Evolutionary conservation across 768 basidiomycete species (phyloP).

Genomic region (Leccinum sublutescens): DNA sequence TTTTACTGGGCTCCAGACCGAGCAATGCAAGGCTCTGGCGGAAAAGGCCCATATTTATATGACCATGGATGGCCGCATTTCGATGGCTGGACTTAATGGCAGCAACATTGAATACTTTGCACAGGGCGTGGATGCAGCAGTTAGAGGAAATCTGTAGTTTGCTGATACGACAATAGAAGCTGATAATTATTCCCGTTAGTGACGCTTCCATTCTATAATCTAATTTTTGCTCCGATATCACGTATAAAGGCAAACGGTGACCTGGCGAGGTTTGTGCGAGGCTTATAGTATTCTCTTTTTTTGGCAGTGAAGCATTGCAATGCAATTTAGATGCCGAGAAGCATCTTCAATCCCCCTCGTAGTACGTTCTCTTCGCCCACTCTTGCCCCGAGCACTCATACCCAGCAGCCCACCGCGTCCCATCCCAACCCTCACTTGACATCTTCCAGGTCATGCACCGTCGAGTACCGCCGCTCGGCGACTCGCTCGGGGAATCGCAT

Average conservation of each 20-base stretch:
- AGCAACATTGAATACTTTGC: slow-evolving; percentile 90
- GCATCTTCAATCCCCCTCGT: slow-evolving; percentile 17
- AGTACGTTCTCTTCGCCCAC: slow-evolving; percentile 14
- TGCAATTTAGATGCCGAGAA: slow-evolving; percentile 23
- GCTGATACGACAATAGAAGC: slow-evolving; percentile 25
- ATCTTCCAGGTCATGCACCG: slow-evolving; percentile 18
- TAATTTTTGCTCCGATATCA: slow-evolving; percentile 11
- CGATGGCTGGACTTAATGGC: slow-evolving; percentile 88
- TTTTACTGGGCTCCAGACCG: slow-evolving; percentile 81
- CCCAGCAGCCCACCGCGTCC: neutral
- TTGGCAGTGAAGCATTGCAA: slow-evolving; percentile 14
- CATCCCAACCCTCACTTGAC: neutral
- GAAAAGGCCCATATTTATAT: slow-evolving; percentile 91
- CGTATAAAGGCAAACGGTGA: slow-evolving; percentile 15
- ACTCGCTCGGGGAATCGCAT: slow-evolving; percentile 16
- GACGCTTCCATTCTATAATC: slow-evolving; percentile 23
- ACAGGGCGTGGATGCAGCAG: slow-evolving; percentile 78
- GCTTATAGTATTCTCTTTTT: neutral
- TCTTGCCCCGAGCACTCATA: neutral
- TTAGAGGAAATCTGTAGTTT: slow-evolving; percentile 68
- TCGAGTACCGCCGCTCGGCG: slow-evolving; percentile 1
- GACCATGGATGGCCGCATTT: slow-evolving; percentile 92
- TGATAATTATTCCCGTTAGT: slow-evolving; percentile 14
- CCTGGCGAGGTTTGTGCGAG: slow-evolving; percentile 15
- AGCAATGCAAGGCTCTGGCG: slow-evolving; percentile 79